These are phyloP conservation scores for Elsinoe batatas DNA, from an alignment of 2,329 filamentous ascomycete species.

Conservation along the genomic window DNA sequence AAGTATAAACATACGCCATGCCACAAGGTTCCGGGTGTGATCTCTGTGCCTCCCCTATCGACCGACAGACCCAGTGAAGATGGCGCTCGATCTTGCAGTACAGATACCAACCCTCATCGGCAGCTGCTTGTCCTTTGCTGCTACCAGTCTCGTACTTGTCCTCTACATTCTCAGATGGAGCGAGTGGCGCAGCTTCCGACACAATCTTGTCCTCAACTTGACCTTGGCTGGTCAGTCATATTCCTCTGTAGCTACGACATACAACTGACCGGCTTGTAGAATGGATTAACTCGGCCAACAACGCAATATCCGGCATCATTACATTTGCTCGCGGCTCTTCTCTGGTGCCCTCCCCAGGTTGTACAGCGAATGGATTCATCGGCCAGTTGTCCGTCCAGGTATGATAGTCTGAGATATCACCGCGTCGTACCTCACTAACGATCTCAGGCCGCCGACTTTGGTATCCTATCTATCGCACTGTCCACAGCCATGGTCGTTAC, in stretches of 20 bases:
- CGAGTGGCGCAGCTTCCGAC: constrained; percentile 1
- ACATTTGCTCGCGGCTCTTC: constrained; percentile 23
- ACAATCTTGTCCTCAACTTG: constrained; percentile 11
- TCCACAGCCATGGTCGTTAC: constrained; percentile 34
- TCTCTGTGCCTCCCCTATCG: not conserved
- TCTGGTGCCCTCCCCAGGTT: constrained; percentile 26
- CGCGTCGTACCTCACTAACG: constrained; percentile 10
- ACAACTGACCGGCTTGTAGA: constrained; percentile 25
- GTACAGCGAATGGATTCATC: constrained; percentile 36
- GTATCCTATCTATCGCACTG: constrained; percentile 37
- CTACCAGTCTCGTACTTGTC: constrained; percentile 8
- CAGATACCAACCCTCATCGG: constrained; percentile 11
- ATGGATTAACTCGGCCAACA: constrained; percentile 35
- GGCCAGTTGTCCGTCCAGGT: constrained; percentile 39
- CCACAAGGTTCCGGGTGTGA: not conserved
- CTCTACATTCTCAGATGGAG: not conserved
- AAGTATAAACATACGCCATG: not conserved
- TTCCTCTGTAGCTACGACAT: not conserved
- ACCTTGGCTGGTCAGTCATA: not conserved
- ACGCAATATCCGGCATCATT: constrained; percentile 33
- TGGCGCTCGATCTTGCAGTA: constrained; percentile 6
- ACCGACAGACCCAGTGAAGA: not conserved
- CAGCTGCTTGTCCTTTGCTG: constrained; percentile 8
- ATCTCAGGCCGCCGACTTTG: constrained; percentile 27
- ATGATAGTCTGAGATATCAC: too few species aligned